These are phyloP conservation scores for Datura wrightii DNA, from an alignment of 257 asterid genomes.

Conservation along the genomic window DNA sequence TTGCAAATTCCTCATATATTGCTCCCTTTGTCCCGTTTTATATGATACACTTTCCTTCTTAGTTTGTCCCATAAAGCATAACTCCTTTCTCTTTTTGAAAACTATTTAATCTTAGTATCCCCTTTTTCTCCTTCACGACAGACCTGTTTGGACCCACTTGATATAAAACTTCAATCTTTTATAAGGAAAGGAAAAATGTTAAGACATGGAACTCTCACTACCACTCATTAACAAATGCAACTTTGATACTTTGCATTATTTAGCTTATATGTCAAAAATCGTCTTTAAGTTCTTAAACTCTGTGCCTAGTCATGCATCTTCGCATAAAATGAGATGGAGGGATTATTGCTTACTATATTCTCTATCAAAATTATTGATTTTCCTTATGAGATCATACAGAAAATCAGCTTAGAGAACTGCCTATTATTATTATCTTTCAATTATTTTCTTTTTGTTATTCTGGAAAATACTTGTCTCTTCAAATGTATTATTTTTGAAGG, in stretches of 20 bases:
- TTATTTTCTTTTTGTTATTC: background rate
- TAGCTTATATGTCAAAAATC: background rate
- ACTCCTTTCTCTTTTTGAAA: background rate
- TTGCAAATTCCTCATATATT: background rate
- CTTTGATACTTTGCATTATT: background rate
- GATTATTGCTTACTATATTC: background rate
- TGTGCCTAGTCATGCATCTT: background rate
- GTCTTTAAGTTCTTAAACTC: background rate
- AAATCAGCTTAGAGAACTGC: background rate
- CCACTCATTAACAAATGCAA: background rate
- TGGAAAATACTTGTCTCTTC: background rate
- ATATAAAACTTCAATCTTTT: background rate
- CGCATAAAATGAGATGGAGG: background rate
- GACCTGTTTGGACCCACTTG: background rate
- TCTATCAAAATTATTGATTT: background rate
- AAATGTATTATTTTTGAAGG: background rate
- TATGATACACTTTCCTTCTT: too few relatives aligned
- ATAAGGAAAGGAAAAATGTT: background rate
- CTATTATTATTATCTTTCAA: background rate
- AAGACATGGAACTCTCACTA: background rate
- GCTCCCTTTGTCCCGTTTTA: background rate
- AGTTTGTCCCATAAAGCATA: background rate
- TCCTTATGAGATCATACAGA: background rate
- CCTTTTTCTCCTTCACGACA: too few relatives aligned
- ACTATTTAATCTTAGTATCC: background rate